Conservation (phyloP, 2,329 filamentous ascomycete genomes). For the Apiospora phragmitis region DNA sequence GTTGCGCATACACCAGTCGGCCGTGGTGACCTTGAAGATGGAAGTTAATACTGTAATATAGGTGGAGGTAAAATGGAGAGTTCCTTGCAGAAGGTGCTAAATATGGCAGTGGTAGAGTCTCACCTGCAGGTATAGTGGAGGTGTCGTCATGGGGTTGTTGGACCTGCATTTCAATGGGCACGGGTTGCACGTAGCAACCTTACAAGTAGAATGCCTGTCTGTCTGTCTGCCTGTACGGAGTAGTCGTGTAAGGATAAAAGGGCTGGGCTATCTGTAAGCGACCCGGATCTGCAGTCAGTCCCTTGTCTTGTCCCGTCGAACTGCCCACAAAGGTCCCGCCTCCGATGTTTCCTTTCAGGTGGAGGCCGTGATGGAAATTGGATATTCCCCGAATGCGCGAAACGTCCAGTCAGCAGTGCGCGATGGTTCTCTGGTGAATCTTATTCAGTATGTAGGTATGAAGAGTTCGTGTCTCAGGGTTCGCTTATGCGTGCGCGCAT, state of each 20-base stretch:
- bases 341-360: constrained; percentile 8
- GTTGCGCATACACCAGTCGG: constrained; percentile 68
- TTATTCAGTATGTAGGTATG: neutral
- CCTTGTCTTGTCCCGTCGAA: neutral
- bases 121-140: constrained; percentile 9
- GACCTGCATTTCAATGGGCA: constrained; percentile 1
- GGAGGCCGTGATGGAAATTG: neutral
- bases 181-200: neutral
- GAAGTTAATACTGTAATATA: constrained; percentile 3
- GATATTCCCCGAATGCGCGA: neutral
- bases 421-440: neutral
- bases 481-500: neutral
- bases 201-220: neutral
- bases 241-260: neutral
- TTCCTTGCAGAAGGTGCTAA: neutral
- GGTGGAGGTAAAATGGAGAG: neutral
- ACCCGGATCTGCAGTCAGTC: neutral
- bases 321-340: neutral
- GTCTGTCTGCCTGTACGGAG: too few relatives aligned
- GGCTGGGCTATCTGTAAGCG: neutral
- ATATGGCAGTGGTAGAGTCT: constrained; percentile 5
- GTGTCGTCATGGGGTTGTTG: constrained; percentile 6
- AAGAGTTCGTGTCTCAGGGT: neutral
- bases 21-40: constrained; percentile 32
- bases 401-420: neutral